Percentiles rank a stretch among this genome's conserved stretches.
These are phyloP conservation scores for Teratosphaeria viscida DNA, from an alignment of 2,329 filamentous ascomycete species.

Conservation along the genomic window DNA sequence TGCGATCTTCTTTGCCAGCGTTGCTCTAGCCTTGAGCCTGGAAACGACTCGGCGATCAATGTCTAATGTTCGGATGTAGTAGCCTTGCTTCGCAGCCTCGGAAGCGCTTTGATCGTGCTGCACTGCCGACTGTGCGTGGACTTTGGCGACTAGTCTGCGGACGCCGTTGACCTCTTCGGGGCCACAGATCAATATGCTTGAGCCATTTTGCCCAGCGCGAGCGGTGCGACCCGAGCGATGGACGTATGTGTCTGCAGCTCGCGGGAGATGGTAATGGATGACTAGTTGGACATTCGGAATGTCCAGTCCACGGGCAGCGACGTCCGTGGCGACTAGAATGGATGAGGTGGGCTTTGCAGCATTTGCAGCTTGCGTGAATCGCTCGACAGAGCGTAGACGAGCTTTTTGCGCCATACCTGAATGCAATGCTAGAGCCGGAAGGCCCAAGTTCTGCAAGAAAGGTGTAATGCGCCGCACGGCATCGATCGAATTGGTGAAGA, in stretches of 20 bases:
- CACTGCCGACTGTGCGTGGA: slow-evolving; percentile 53
- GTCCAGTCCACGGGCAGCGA: slow-evolving; percentile 86
- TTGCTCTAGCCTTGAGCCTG: slow-evolving; percentile 65
- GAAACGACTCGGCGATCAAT: slow-evolving; percentile 70
- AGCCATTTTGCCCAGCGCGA: slow-evolving; percentile 64
- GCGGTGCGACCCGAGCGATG: slow-evolving; percentile 92
- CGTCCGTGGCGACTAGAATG: slow-evolving; percentile 84
- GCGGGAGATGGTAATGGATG: slow-evolving; percentile 89
- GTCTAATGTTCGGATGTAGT: slow-evolving; percentile 70
- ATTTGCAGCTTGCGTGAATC: slow-evolving; percentile 53
- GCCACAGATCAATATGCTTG: slow-evolving; percentile 78
- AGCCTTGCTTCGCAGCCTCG: slow-evolving; percentile 40
- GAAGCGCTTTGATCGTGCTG: slow-evolving; percentile 31
- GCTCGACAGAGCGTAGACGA: slow-evolving; percentile 81
- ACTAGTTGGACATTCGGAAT: slow-evolving; percentile 84
- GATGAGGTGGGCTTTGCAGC: slow-evolving; percentile 34
- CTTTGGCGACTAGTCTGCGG: slow-evolving; percentile 72
- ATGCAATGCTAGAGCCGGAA: slow-evolving; percentile 70
- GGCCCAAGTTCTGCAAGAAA: slow-evolving; percentile 69
- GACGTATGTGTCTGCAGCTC: slow-evolving; percentile 85
- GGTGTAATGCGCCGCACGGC: slow-evolving; percentile 79
- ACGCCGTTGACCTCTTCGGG: slow-evolving; percentile 86
- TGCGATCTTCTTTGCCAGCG: slow-evolving; percentile 75
- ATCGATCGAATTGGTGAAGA: slow-evolving; percentile 94
- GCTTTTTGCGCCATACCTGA: slow-evolving; percentile 96